Base-by-base conservation (phyloP, 805 yeast species). In the Saccharomycopsis sp. region DNA sequence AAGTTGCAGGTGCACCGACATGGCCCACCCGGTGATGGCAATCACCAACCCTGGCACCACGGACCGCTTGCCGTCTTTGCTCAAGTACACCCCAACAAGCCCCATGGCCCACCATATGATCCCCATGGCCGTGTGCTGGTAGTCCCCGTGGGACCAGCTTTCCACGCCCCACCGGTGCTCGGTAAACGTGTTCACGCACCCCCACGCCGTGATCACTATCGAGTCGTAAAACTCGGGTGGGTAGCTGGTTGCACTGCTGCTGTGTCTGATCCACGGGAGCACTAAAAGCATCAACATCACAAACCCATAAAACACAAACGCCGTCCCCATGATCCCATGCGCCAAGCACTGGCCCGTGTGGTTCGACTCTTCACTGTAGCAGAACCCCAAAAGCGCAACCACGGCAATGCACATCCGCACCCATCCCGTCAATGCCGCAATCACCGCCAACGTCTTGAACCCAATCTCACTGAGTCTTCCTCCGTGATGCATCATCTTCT, bases 91-190 rank as follows among this genome's bases (percentile, higher is more conserved):
- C 1, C 97, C 97, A 19, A 87, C 60, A 49, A 87, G 63, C 5
- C 96, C 97, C 42, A 95, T 94, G 38, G 85, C 75, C 94, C 96
- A 87, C 94, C 96, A 89, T 22, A 89, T 71, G 42, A 89, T 82
- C 1, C 97, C 97, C 95, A 89, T 86, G 16, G 92, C 75, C 0
- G 97, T 88, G 59, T 88, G 96, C 63, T 88, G 96, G 58, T 80
- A 85, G 59, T 87, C 96, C 7, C 95, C 92, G 66, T 83, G 94
- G 32, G 74, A 70, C 97, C 97, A 89, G 6, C 67, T 75, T 56
- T 87, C 92, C n/a, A 10, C n/a, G 12, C 27, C 27, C 96, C 96
- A 89, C 48, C 96, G 65, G 60, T 89, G 97, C 60, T 89, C 97
- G 2, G 97, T 89, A 60, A 89, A 89, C 0, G 96, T 87, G 58